Evolutionary conservation across 2,329 filamentous ascomycete genomes (phyloP).

Genomic region (Ilyonectria mors-panacis): DNA sequence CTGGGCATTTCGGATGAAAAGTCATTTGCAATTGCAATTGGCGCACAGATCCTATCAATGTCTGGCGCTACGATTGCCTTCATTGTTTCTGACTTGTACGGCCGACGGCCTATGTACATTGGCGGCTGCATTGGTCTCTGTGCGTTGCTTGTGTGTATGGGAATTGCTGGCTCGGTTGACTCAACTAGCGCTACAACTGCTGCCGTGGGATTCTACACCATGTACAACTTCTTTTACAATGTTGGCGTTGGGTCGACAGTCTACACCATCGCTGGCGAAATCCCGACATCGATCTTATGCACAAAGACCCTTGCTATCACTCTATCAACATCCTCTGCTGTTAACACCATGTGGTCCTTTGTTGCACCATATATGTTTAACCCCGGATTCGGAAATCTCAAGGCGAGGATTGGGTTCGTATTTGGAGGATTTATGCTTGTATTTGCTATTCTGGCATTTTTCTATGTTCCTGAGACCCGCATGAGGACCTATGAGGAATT

Average conservation of each 20-base stretch:
- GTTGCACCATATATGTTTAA: constrained; percentile 63
- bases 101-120: constrained; percentile 50
- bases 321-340: constrained; percentile 58
- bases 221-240: constrained; percentile 60
- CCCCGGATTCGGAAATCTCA: constrained; percentile 53
- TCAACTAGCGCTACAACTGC: constrained; percentile 45
- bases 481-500: constrained; percentile 48
- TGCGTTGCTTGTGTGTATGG: constrained; percentile 48
- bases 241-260: constrained; percentile 58
- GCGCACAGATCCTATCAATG: constrained; percentile 49
- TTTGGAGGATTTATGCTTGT: constrained; percentile 56
- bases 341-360: constrained; percentile 60
- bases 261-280: constrained; percentile 60
- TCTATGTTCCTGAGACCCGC: constrained; percentile 64
- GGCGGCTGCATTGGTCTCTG: constrained; percentile 42
- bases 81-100: constrained; percentile 46
- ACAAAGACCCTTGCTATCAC: constrained; percentile 61
- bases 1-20: constrained; percentile 46
- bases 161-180: constrained; percentile 44
- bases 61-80: constrained; percentile 48
- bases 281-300: constrained; percentile 60
- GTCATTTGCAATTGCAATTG: constrained; percentile 49
- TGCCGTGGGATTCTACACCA: constrained; percentile 53
- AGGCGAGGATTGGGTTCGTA: constrained; percentile 59
- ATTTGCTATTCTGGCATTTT: constrained; percentile 57